Evolutionary conservation across 164 flowering plant genomes (phyloP), one percentile per base, ranked within the genome.

Genomic region (Annona cherimola): DNA sequence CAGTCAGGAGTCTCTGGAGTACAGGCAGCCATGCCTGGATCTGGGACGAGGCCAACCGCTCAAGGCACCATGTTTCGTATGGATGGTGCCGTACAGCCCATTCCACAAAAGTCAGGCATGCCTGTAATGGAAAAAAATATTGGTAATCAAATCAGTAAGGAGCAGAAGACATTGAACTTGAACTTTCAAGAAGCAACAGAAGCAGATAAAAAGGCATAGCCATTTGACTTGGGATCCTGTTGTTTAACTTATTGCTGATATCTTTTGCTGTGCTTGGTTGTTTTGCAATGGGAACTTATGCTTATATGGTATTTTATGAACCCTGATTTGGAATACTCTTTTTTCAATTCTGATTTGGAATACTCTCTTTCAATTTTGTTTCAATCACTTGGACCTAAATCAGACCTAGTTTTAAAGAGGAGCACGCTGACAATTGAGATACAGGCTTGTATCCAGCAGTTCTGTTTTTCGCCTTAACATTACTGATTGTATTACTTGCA

Each of bases 71-170:
- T 79, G 64, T 73, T 83, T 62, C 83, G 68, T 67, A 70, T 77
- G 74, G 88, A 83, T 72, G 82, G 71, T 62, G 77, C 64, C 39
- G 59, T 61, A 44, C 86, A 80, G 73, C 67, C 86, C 16, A 79
- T 69, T 66, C 92, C 75, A 72, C 94, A 80, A 67, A 94, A 89
- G 78, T 79, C 93, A 5, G 87, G 81, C 84, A 88, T 90, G 66
- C 97, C 97, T 5, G 85, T 77, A 55, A 77, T 92, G 80, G 97
- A 94, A 85, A 92, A 89, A 78, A 85, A 89, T 74, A 81, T 92
- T 54, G 83, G 87, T n/a, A 83, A 89, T 80, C 98, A 94, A 78
- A 91, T 94, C 42, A 88, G 96, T 78, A 83, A 80, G 61, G 96
- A 94, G 78, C 97, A 92, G 75, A 83, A 83, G 68, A 72, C 92